Evolutionary conservation across 1,284 basidiomycete species (phyloP).

Genomic region (Cutaneotrichosporon spelunceum): DNA sequence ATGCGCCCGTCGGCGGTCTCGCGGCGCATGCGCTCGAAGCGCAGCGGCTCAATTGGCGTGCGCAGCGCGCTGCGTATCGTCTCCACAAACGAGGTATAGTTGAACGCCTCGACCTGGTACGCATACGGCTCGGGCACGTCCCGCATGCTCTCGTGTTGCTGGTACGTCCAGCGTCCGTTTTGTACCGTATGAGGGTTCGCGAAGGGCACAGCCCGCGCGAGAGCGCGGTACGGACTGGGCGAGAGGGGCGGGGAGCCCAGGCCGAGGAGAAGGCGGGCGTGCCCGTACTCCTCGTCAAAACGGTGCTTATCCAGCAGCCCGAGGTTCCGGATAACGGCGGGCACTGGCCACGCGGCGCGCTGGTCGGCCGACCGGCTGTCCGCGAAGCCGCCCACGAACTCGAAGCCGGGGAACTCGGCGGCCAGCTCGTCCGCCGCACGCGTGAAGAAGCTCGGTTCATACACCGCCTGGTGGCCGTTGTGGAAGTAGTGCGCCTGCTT

Average conservation of each 20-base stretch:
- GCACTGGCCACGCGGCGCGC: slow-evolving; percentile 11
- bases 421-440: slow-evolving; percentile 22
- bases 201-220: slow-evolving; percentile 12
- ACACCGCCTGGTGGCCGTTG: slow-evolving; percentile 10
- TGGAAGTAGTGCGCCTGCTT: slow-evolving; percentile 30
- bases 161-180: neutral
- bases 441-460: slow-evolving; percentile 15
- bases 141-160: slow-evolving; percentile 12
- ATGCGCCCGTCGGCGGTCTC: slow-evolving; percentile 23
- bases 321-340: slow-evolving; percentile 22
- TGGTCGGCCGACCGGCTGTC: slow-evolving; percentile 19
- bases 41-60: slow-evolving; percentile 21
- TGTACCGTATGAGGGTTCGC: slow-evolving; percentile 13
- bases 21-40: slow-evolving; percentile 15
- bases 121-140: slow-evolving; percentile 16
- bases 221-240: slow-evolving; percentile 26
- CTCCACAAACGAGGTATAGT: slow-evolving; percentile 24
- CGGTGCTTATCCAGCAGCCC: slow-evolving; percentile 20
- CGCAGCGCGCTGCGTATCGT: slow-evolving; percentile 23
- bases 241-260: slow-evolving; percentile 25
- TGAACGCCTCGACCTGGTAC: slow-evolving; percentile 24
- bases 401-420: slow-evolving; percentile 28
- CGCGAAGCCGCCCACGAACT: slow-evolving; percentile 27
- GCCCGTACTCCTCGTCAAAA: slow-evolving; percentile 17
- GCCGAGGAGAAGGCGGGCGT: slow-evolving; percentile 26